A percentile compares a stretch with the other conserved stretches of the same genome.
Conservation (phyloP, 2,329 filamentous ascomycete species). For the Pseudocercospora crystallina region DNA sequence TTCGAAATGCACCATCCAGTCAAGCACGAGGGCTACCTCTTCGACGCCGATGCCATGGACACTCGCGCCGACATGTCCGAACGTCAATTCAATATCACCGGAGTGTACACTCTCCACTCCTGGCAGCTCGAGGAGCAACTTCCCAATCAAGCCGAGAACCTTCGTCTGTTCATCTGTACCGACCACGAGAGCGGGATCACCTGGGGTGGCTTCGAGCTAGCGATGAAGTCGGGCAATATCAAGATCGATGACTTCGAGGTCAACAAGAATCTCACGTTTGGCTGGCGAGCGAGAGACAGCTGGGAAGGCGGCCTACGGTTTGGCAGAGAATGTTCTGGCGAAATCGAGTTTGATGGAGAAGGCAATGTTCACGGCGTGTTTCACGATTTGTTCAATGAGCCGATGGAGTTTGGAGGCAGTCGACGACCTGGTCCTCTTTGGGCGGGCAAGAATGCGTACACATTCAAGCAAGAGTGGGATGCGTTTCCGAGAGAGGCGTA, state of each 20-base stretch:
- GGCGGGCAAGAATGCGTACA: slow-evolving; percentile 22
- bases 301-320: slow-evolving; percentile 30
- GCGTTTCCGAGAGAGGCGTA: slow-evolving; percentile 31
- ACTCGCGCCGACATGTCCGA: slow-evolving; percentile 16
- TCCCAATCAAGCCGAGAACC: slow-evolving; percentile 24
- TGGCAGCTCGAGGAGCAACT: slow-evolving; percentile 22
- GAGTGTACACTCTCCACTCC: slow-evolving; percentile 44
- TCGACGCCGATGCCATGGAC: slow-evolving; percentile 23
- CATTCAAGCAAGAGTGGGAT: slow-evolving; percentile 33
- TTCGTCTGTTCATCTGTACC: slow-evolving; percentile 42
- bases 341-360: slow-evolving; percentile 32
- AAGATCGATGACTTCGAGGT: slow-evolving; percentile 35
- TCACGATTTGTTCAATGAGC: slow-evolving; percentile 29
- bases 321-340: slow-evolving; percentile 36
- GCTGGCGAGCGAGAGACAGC: slow-evolving; percentile 37
- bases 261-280: slow-evolving; percentile 20
- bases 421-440: slow-evolving; percentile 26
- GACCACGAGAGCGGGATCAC: slow-evolving; percentile 37
- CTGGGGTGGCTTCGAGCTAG: slow-evolving; percentile 51
- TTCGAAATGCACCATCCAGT: not conserved
- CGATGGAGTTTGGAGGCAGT: slow-evolving; percentile 31
- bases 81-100: slow-evolving; percentile 40
- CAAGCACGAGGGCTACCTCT: slow-evolving; percentile 18
- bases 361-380: slow-evolving; percentile 26
- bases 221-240: slow-evolving; percentile 45